Conservation (phyloP, 2,329 filamentous ascomycete species). For the Stachybotrys chlorohalonatus region DNA sequence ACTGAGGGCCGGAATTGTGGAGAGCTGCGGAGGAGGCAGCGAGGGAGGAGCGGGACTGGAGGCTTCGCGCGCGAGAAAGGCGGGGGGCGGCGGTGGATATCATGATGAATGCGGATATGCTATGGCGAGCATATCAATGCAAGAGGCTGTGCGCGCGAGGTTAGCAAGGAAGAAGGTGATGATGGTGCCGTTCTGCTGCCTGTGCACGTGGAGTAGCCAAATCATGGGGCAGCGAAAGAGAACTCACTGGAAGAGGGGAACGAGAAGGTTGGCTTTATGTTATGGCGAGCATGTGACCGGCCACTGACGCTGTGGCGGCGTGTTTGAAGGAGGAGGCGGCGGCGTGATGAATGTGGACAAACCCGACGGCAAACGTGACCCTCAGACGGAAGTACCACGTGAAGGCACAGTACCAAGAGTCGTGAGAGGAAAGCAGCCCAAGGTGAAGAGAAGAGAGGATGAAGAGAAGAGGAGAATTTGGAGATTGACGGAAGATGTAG, state of each 20-base stretch:
- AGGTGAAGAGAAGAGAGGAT: neutral
- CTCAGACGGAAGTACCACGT: neutral
- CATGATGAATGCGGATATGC: slow-evolving; percentile 10
- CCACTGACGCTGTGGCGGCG: neutral
- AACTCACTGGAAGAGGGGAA: neutral
- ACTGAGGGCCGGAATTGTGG: slow-evolving; percentile 5
- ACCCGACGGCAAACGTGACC: too few relatives aligned
- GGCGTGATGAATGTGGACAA: neutral
- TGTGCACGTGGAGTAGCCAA: neutral
- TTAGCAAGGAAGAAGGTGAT: neutral
- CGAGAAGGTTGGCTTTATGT: neutral
- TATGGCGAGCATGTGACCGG: neutral
- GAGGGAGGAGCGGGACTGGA: slow-evolving; percentile 9
- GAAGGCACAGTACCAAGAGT: neutral
- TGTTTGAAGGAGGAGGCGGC: neutral
- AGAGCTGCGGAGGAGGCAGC: neutral
- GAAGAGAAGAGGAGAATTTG: slow-evolving; percentile 5
- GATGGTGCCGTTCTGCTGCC: neutral
- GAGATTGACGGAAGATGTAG: slow-evolving; percentile 1
- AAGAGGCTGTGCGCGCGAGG: slow-evolving; percentile 1
- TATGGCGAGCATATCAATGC: neutral
- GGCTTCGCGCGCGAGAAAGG: slow-evolving; percentile 16
- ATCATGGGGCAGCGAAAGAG: neutral
- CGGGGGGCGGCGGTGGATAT: slow-evolving; percentile 13
- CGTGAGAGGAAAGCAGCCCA: neutral